Conservation (phyloP, 495 filamentous ascomycete genomes). For the Chaetomium cochliodes region DNA sequence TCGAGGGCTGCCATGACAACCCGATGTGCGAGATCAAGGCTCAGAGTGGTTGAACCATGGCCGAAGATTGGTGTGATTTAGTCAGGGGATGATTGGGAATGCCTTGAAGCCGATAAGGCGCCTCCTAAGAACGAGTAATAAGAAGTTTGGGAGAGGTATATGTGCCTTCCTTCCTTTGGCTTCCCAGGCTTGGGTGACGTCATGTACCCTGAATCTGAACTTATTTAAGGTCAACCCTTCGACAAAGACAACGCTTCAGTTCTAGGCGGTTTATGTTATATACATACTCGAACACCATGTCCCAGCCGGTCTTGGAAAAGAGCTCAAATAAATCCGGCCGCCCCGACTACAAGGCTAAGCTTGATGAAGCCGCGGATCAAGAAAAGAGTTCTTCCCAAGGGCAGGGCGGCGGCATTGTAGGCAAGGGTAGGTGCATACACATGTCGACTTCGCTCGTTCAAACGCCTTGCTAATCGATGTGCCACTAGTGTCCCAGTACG, state of each 20-base stretch:
- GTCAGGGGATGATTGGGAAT: too few species aligned
- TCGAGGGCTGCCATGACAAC: too few species aligned
- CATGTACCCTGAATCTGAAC: not conserved
- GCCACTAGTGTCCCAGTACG: constrained; percentile 29
- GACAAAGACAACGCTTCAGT: not conserved
- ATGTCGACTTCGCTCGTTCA: not conserved
- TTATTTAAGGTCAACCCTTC: not conserved
- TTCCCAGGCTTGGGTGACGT: not conserved
- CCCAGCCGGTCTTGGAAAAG: not conserved
- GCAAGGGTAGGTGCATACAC: constrained; percentile 30
- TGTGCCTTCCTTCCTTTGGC: too few species aligned
- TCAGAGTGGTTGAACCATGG: too few species aligned
- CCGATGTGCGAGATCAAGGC: too few species aligned
- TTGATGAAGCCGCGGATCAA: constrained; percentile 31
- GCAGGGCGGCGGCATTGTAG: constrained; percentile 21
- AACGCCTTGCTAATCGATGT: not conserved
- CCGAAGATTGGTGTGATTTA: too few species aligned
- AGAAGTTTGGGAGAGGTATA: too few species aligned
- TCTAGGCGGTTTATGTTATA: not conserved
- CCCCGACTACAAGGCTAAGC: constrained; percentile 31
- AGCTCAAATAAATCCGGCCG: not conserved
- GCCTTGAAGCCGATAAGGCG: too few species aligned
- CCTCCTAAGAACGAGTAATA: too few species aligned
- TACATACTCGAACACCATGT: constrained; percentile 1
- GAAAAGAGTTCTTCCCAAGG: constrained; percentile 6